These are phyloP conservation scores for Funneliformis mosseae DNA, from an alignment of 192 early-diverging fungal genomes.

Conservation along the genomic window DNA sequence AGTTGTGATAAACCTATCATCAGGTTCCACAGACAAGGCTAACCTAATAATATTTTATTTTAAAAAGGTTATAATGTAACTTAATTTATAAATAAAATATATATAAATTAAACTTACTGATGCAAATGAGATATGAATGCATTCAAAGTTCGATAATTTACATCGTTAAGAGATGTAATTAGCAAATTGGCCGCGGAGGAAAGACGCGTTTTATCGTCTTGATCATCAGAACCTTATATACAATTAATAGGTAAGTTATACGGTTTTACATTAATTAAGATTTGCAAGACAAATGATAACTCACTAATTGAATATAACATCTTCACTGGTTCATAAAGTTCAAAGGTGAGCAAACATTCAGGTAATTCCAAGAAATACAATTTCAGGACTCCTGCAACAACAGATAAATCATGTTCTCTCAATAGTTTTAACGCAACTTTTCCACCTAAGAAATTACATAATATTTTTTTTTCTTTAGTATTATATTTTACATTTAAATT, in stretches of 20 bases:
- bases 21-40: conserved; percentile 37
- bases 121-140: conserved; percentile 39
- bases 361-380: conserved; percentile 77
- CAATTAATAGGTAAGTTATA: not conserved
- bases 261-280: not conserved
- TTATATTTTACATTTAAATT: not conserved
- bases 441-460: conserved; percentile 39
- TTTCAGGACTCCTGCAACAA: conserved; percentile 62
- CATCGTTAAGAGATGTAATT: conserved; percentile 40
- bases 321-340: conserved; percentile 69
- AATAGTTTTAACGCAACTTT: conserved; percentile 58
- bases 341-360: conserved; percentile 65
- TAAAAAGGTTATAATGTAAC: not conserved
- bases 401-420: conserved; percentile 54
- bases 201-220: conserved; percentile 40
- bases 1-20: conserved; percentile 38
- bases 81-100: not conserved
- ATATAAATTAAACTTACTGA: conserved; percentile 34
- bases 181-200: conserved; percentile 52
- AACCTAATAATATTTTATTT: conserved; percentile 17
- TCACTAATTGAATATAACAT: conserved; percentile 64
- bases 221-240: conserved; percentile 27
- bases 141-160: conserved; percentile 51
- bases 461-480: not conserved
- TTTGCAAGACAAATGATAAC: conserved; percentile 9